Base-by-base conservation (phyloP, 2,329 filamentous ascomycete genomes). In the Davidsoniella australis region DNA sequence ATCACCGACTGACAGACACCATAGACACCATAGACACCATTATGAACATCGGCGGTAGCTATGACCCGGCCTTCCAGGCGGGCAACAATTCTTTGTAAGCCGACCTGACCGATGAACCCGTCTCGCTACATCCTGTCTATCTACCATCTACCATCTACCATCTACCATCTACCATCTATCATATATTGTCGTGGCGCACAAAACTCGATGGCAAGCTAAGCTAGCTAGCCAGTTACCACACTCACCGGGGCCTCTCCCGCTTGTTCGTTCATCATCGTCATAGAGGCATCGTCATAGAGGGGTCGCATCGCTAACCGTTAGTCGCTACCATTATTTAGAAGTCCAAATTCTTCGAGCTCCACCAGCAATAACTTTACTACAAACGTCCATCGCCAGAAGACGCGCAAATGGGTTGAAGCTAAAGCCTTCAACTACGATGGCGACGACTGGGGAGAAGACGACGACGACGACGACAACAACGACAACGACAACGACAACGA, bases 361-460 rank as follows among this genome's bases (percentile, higher is more conserved):
- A 17, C 23, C 17, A 42, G 29, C 39, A 61, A 57, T 51, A 58
- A 64, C 23, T 94, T 88, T 66, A 82, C 84, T 62, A 77, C 86
- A 47, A 93, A 94, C 62, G 80, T 95, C 45, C 89, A 85, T 65
- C 80, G 89, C 54, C 75, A 79, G 50, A 94, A 94, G 67, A 95
- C 88, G 49, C 84, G 81, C 65, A 94, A 94, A 74, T 96, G 89
- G 89, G 82, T 89, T 37, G 82, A 94, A 59, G 89, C 89, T 36
- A 89, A 88, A 63, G 72, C 78, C 52, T 80, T 83, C 57, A 84
- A 78, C 60, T 96, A 96, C 60, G 88, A 89, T 58, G 89, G 88
- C 55, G 87, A 93, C 58, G 89, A 94, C 60, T 95, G 89, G 88
- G 89, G 86, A 36, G 82, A 71, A 50, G 78, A 81, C 36, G 75